These are phyloP conservation scores for Phycomyces nitens DNA, from an alignment of 192 early-diverging fungal genomes.

Conservation along the genomic window DNA sequence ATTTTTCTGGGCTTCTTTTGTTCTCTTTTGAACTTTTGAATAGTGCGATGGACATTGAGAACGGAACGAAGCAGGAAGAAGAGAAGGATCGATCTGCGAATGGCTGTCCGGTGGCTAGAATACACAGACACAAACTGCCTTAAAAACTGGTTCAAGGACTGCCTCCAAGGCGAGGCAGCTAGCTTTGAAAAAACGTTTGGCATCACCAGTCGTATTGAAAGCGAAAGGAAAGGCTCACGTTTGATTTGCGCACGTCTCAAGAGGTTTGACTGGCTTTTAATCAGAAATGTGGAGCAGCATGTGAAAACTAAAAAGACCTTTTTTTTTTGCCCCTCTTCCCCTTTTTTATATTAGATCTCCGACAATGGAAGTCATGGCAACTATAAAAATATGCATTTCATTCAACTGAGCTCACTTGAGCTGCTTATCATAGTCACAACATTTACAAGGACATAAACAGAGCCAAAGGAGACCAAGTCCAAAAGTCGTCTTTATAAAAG, in stretches of 20 bases:
- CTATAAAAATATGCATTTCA: no score
- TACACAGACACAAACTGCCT: slow-evolving; percentile 16
- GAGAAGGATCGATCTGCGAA: slow-evolving; percentile 40
- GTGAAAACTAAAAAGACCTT: slow-evolving; percentile 6
- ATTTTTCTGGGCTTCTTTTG: slow-evolving; percentile 6
- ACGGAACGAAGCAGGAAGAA: slow-evolving; percentile 27
- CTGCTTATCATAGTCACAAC: no score
- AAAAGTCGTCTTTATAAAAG: no score
- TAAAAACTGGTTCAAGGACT: background rate
- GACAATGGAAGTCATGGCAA: background rate
- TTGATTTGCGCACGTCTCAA: background rate
- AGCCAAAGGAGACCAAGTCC: no score
- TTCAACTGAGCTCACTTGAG: no score
- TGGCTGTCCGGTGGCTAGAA: slow-evolving; percentile 31
- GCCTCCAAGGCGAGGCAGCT: slow-evolving; percentile 4
- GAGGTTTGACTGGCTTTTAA: slow-evolving; percentile 4
- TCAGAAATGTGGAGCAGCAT: slow-evolving; percentile 6
- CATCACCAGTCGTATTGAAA: slow-evolving; percentile 5
- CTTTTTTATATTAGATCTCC: background rate
- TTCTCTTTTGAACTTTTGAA: slow-evolving; percentile 14
- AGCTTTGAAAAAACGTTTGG: slow-evolving; percentile 15
- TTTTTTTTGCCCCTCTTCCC: background rate
- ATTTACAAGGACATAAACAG: no score
- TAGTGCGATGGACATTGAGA: slow-evolving; percentile 19
- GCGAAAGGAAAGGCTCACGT: slow-evolving; percentile 1